Percentiles rank a stretch among this genome's conserved stretches.
Evolutionary conservation across 2,329 filamentous ascomycete genomes (phyloP).

Genomic region (Metarhizium anisopliae): DNA sequence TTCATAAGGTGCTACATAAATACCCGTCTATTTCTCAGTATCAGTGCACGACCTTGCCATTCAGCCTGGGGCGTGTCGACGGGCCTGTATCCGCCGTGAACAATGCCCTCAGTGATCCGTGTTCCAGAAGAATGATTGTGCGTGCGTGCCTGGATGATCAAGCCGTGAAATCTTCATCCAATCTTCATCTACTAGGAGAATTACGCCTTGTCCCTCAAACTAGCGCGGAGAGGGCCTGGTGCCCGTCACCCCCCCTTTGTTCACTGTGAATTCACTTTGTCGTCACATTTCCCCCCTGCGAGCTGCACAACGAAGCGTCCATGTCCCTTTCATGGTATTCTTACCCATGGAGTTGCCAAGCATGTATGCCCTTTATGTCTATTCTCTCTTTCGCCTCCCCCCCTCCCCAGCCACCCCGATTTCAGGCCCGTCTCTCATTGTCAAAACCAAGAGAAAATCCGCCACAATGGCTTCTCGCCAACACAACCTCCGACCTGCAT

Average conservation of each 20-base stretch:
- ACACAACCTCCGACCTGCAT: constrained; percentile 3
- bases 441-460: neutral
- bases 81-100: too few relatives aligned
- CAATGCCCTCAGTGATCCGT: too few relatives aligned
- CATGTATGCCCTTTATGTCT: neutral
- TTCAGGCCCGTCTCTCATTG: neutral
- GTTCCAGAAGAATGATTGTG: too few relatives aligned
- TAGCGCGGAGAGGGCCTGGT: too few relatives aligned
- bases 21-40: too few relatives aligned
- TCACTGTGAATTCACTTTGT: neutral
- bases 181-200: neutral
- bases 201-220: too few relatives aligned
- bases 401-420: neutral
- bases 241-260: neutral
- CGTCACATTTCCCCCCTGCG: neutral
- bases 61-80: too few relatives aligned
- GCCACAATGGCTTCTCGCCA: neutral
- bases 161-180: neutral
- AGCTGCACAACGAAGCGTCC: neutral
- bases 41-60: too few relatives aligned
- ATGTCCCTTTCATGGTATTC: neutral
- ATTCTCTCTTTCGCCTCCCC: neutral
- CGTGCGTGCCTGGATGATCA: too few relatives aligned
- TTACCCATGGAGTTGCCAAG: neutral
- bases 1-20: too few relatives aligned